phyloP scores from a whole-genome alignment of 129 eudicot genomes.

The Saussurea involucrata region DNA sequence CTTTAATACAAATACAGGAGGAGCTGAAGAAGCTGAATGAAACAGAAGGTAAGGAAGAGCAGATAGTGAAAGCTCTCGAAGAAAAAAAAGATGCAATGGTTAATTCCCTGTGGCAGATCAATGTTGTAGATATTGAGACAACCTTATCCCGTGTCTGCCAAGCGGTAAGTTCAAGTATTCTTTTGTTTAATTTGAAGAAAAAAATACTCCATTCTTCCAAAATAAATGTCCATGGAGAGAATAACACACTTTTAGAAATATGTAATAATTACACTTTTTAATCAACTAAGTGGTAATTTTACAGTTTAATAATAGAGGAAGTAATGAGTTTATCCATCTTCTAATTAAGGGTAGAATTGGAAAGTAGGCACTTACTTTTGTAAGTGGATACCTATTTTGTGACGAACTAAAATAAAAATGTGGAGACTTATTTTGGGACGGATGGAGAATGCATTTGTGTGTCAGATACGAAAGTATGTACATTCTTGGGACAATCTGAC shows the following conservation, averaged over 20 bases:
- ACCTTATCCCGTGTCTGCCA: constrained; percentile 87
- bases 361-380: neutral
- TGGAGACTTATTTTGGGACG: neutral
- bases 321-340: neutral
- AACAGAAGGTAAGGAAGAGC: constrained; percentile 67
- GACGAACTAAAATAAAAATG: no score
- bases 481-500: neutral
- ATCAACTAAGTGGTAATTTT: neutral
- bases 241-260: neutral
- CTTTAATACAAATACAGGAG: constrained; percentile 70
- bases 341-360: neutral
- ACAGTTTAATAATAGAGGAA: neutral
- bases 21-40: constrained; percentile 56
- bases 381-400: neutral
- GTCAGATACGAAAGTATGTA: neutral
- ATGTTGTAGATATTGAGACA: constrained; percentile 81
- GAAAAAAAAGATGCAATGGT: constrained; percentile 73
- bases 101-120: constrained; percentile 84
- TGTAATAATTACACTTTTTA: neutral
- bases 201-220: neutral
- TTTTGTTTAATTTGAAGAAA: neutral
- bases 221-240: neutral
- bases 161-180: constrained; percentile 48
- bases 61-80: constrained; percentile 56
- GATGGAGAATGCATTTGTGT: neutral